Base-by-base conservation (phyloP, 768 basidiomycete genomes). In the Suillus hirtellus region DNA sequence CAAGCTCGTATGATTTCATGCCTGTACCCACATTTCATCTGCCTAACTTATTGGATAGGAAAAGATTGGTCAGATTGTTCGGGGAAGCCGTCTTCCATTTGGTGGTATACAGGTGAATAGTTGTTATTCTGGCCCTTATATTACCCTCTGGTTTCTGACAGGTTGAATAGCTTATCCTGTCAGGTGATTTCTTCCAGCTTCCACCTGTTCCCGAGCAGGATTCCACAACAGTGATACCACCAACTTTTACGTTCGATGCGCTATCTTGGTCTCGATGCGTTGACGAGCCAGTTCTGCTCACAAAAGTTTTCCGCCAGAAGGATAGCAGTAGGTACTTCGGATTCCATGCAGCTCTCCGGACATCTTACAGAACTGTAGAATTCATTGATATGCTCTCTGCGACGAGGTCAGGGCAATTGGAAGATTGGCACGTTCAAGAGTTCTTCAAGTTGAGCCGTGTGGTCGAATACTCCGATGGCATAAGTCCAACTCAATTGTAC, bases 381-480 rank as follows among this genome's bases (percentile, higher is more conserved):
- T 98, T 99, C 70, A 85, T 99, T 52, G 83, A 94, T 69, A 99
- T 99, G 93, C 80, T 99, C 55, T 98, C 98, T 71, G 95, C 97
- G 70, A 98, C 99, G 95, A 87, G 97, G 31, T 96, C 92, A 65
- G 97, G 96, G 1, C 75, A 70, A 15, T 77, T 99, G n/a, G 81
- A 84, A 2, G 64, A 72, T 0, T 79, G 80, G 54, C 95, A 95
- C 0, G 87, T 91, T 65, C 65, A 73, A 19, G 86, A 84, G 64
- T 97, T 98, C 80, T 82, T 73, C 64, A 77, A 77, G 9, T 80
- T 99, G 21, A 80, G 82, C 2, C 81, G 95, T 37, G 70, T 78
- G 14, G 86, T 96, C 40, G 59, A 75, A 2, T 95, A 93, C 68
- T 82, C 86, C 12, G 95, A 97, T 71, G 92, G 89, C 0, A 82